Evolutionary conservation across 2,329 filamentous ascomycete genomes (phyloP), one percentile per base, ranked within the genome.

Genomic region (Pyrenophora tritici-repentis): DNA sequence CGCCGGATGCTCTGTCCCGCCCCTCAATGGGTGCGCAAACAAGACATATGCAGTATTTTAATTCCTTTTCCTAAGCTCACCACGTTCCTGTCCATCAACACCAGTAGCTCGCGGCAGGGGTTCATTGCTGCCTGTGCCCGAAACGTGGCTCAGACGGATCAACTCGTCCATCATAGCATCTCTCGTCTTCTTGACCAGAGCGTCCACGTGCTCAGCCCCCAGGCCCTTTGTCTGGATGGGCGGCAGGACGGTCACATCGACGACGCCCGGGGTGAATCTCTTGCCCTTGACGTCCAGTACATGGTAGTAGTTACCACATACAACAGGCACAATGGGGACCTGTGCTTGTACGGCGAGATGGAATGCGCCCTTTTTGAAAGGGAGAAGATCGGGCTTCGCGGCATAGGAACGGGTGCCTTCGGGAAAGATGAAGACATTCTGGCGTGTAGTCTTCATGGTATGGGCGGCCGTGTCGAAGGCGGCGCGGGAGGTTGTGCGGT

Each of bases 291-390:
- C 60, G 51, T 78, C 76, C 29, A 81, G 54, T 3, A 81, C 70
- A 53, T 80, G 72, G 54, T 62, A 71, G 63, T 81, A 81, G 61
- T 81, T 81, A 16, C 77, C 79, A n/a, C 75, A 72, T 2, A 80
- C 79, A 31, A 95, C 83, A 0, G 94, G 94, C 3, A 99, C 87
- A 65, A 99, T 90, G 20, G 92, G 92, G 5, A 97, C 94, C 60
- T 91, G 89, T 2, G 93, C 93, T 79, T 97, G 90, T 16, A 99
- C 85, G 38, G 94, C 94, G 29, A 99, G 82, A 74, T 99, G 93
- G 76, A 99, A 99, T 39, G 93, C 94, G 53, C 94, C 94, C 80
- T 99, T 99, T 79, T 99, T 99, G 82, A 97, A 99, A n/a, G 91
- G 90, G 47, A 97, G 79, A 65, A 99, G 77, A 52, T 82, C 84